Evolutionary conservation across 2,329 filamentous ascomycete species (phyloP), one percentile per base, ranked within the genome.

Genomic region (Aureobasidium sp.): DNA sequence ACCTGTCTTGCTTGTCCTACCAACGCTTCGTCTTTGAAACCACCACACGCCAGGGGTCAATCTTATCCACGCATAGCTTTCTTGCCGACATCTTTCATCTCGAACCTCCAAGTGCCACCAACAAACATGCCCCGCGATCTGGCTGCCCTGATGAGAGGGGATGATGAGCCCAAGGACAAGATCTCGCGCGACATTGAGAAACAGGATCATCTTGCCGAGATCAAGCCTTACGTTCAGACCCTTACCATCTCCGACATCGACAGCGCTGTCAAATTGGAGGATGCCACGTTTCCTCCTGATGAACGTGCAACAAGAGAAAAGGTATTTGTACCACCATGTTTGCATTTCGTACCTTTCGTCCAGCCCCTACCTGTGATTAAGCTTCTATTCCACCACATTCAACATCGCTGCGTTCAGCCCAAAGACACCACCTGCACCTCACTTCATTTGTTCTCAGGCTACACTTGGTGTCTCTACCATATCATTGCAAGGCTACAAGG

Each of bases 171-270:
- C 17, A 64, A 63, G 48, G 64, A 67, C 59, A 58, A 60, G 29
- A 58, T 68, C 52, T 48, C 53, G 12, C 48, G 56, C 12, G 65
- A 67, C 68, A 71, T 69, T 66, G 62, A 65, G 27, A 69, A 67
- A 66, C 71, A 80, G 63, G 76, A 80, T 64, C 67, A 80, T 41
- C 70, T 81, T 52, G 80, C 78, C 11, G 86, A 87, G 56, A 83
- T 90, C 69, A 83, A 89, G 69, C 86, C 90, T 29, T 88, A 89
- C 69, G 82, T 89, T n/a, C 85, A 89, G 58, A 83, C 88, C 31
- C 80, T 97, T 56, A 89, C 84, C 44, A 74, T 83, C 52, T 82
- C 82, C 29, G 86, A 91, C 68, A 72, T 87, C 53, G 84, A 87
- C 36, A 84, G 82, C 67, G 86, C 84, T 71, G 76, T 83, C 64